Conservation (phyloP, 768 basidiomycete genomes). For the Termitomyces sp. region DNA sequence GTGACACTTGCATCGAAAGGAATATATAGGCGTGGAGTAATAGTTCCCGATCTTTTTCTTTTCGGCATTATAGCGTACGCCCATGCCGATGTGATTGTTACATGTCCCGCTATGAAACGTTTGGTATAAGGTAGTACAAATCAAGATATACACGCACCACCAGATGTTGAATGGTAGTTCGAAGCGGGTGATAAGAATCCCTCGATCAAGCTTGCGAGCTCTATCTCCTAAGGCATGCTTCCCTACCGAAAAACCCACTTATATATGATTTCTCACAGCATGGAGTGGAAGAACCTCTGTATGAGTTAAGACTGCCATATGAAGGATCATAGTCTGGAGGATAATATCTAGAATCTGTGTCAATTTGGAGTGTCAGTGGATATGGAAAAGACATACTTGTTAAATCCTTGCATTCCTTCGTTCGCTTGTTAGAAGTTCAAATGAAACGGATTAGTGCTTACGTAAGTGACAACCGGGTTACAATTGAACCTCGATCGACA, state of each 20-base stretch:
- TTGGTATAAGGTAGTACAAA: background rate
- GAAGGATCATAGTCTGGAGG: conserved; percentile 47
- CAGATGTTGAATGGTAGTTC: conserved; percentile 96
- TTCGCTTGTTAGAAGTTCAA: background rate
- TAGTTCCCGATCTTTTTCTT: conserved; percentile 97
- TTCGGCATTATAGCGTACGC: conserved; percentile 99
- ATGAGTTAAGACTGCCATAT: conserved; percentile 66
- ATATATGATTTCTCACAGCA: conserved; percentile 5
- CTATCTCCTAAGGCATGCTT: conserved; percentile 93
- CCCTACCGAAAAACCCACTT: conserved; percentile 35
- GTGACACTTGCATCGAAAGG: conserved; percentile 97
- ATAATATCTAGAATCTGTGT: conserved; percentile 31
- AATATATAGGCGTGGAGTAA: conserved; percentile 90
- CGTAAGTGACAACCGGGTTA: too few species aligned
- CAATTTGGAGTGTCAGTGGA: background rate
- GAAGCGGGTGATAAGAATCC: conserved; percentile 92
- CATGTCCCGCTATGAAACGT: conserved; percentile 75
- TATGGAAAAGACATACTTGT: conserved; percentile 27
- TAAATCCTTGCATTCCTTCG: conserved; percentile 39
- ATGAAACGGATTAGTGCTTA: too few species aligned
- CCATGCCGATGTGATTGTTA: conserved; percentile 96
- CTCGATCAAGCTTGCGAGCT: conserved; percentile 93
- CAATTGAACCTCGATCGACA: too few species aligned
- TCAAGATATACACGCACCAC: conserved; percentile 54
- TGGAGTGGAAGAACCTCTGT: conserved; percentile 42